Base-by-base conservation (phyloP, 441 rosid species). In the Erodium moschatum region DNA sequence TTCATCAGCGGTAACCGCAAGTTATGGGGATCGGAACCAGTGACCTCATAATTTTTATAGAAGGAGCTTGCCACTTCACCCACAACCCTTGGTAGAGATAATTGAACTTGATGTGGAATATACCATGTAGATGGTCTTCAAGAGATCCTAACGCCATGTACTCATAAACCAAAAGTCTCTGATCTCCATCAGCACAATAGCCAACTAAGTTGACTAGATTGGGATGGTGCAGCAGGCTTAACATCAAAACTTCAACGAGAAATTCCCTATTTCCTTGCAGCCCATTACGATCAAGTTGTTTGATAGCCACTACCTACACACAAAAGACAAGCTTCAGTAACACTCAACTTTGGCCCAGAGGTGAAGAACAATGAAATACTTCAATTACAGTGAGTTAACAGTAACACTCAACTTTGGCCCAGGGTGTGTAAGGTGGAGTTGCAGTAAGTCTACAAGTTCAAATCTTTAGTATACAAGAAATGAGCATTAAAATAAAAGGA, bases 201-300 rank as follows among this genome's bases (percentile, higher is more conserved):
- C 27, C 27, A 24, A 24, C 27, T 24, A 24, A 24, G 27, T 86
- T 88, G 52, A 85, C 96, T 64, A 91, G 94, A 81, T 91, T 89
- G 11, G 89, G 88, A 80, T 91, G 89, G 74, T 83, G 90, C 72
- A 91, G 92, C 21, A 80, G 77, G 83, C 96, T 89, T 76, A 91
- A 82, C 92, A 84, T 84, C 75, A 84, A 76, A 31, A 91, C 87
- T 83, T 1, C 9, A 33, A 86, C 87, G 63, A 89, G 82, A 76
- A 91, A 91, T 81, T 91, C 97, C 15, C 89, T 79, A 73, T 88
- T 85, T 77, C 96, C 97, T 85, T 91, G 96, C 67, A 87, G 80
- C 73, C 96, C 92, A 78, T 87, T 86, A 20, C 88, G 89, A 75
- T 89, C 96, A 46, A 87, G 91, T 81, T 89, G 96, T 84, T 91